Base-by-base conservation (phyloP, 2,329 filamentous ascomycete genomes). In the Calonectria pauciramosa region DNA sequence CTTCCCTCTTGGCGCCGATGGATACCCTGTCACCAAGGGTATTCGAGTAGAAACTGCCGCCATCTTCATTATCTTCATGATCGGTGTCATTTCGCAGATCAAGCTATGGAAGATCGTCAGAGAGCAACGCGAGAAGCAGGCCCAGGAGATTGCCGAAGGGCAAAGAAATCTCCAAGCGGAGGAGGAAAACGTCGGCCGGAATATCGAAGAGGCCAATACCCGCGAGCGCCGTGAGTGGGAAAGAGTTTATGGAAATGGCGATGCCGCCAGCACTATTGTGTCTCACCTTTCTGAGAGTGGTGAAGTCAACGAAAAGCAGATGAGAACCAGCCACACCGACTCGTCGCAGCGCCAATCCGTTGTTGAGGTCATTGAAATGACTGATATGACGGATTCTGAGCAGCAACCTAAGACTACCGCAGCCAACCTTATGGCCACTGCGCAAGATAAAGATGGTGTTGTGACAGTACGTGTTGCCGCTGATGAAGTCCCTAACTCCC, bases 31-130 rank as follows among this genome's bases (percentile, higher is more conserved):
- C 16, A 98, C 95, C 0, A 94, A 93, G 79, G 95, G 95, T 3
- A 97, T 98, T 71, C 92, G 92, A 49, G 96, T 97, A 18, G 96
- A 99, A 83, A 91, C 95, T 36, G 96, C 95, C 0, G 91, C 91
- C 1, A 94, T 94, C 30, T 86, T 98, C 68, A 90, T 98, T 34
- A 87, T 98, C 26, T 93, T 91, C 73, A 83, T 95, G 13, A 87
- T 94, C 23, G 96, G 96, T 3, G 87, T 98, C 30, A 89, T 98
- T 54, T 97, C 95, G 0, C 96, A 99, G 83, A 88, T 97, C 79
- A 95, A 93, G 80, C 87, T 98, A 18, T 98, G 96, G 96, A 95
- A 92, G 76, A 88, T 98, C 10, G 91, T 98, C 74, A 91, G 92
- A 80, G 89, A 93, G 74, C 89, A 89, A 59, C 89, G 91, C 65